phyloP scores from a whole-genome alignment of 2,329 filamentous ascomycete genomes.

The Aspergillus clavatus region DNA sequence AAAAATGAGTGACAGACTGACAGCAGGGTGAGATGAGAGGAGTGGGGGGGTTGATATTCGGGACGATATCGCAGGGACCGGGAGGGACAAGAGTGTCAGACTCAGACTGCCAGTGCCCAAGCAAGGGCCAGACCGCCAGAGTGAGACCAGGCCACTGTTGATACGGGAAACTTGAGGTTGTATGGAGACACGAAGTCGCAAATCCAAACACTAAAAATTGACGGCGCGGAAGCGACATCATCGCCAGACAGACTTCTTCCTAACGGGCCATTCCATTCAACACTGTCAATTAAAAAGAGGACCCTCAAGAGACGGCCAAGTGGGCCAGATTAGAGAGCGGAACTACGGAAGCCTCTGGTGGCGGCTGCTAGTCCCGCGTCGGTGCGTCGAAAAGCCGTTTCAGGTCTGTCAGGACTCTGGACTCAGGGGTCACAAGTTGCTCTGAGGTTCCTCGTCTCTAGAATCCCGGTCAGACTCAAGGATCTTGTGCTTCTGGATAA shows the following conservation, averaged over 20 bases:
- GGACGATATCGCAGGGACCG: no score
- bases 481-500: neutral
- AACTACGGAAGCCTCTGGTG: neutral
- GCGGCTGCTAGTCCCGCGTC: neutral
- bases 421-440: no score
- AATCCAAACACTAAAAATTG: neutral
- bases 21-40: no score
- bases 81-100: neutral
- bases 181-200: neutral
- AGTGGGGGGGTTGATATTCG: neutral
- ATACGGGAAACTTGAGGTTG: neutral
- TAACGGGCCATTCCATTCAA: neutral
- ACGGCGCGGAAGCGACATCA: neutral
- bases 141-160: no score
- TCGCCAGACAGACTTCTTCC: neutral
- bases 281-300: no score
- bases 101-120: conserved; percentile 1
- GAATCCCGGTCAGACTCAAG: neutral
- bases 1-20: neutral
- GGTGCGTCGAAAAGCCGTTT: neutral
- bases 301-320: neutral
- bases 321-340: neutral
- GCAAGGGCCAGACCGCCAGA: no score
- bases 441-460: no score
- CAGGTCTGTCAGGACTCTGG: neutral